Evolutionary conservation across 2,329 filamentous ascomycete species (phyloP).

Genomic region (Tolypocladium cylindrosporum): DNA sequence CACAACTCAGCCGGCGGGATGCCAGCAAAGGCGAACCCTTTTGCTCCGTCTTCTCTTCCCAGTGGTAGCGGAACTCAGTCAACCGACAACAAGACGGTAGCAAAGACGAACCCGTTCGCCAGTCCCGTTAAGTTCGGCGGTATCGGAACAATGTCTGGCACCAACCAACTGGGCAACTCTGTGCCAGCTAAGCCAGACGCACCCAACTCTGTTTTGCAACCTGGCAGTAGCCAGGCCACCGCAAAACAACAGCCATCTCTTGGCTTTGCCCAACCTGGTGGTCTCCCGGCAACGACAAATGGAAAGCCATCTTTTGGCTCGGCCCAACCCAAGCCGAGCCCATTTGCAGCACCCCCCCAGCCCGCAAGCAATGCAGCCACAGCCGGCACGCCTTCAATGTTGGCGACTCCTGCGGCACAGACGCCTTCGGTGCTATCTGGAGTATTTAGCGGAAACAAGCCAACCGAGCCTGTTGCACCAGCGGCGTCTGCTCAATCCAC

Average conservation of each 20-base stretch:
- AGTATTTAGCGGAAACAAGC: background rate
- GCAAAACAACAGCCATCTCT: background rate
- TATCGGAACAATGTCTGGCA: background rate
- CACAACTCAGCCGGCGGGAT: background rate
- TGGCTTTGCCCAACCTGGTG: background rate
- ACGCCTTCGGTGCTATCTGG: background rate
- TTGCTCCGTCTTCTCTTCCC: background rate
- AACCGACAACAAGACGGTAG: background rate
- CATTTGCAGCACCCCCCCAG: constrained; percentile 10
- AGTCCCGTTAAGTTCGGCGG: background rate
- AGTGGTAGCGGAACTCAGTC: background rate
- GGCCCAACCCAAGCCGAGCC: constrained; percentile 7
- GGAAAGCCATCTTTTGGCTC: background rate
- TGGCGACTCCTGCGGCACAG: constrained; percentile 1
- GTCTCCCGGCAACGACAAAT: background rate
- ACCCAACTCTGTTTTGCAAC: background rate
- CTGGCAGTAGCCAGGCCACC: background rate
- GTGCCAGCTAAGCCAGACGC: background rate
- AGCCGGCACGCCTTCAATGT: background rate
- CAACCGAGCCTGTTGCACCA: background rate
- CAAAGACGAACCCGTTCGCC: constrained; percentile 3
- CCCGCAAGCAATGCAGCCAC: constrained; percentile 8
- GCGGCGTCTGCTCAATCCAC: background rate
- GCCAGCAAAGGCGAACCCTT: constrained; percentile 3
- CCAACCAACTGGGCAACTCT: background rate